Conservation (phyloP, 2,329 filamentous ascomycete genomes). For the Beauveria rudraprayagi region DNA sequence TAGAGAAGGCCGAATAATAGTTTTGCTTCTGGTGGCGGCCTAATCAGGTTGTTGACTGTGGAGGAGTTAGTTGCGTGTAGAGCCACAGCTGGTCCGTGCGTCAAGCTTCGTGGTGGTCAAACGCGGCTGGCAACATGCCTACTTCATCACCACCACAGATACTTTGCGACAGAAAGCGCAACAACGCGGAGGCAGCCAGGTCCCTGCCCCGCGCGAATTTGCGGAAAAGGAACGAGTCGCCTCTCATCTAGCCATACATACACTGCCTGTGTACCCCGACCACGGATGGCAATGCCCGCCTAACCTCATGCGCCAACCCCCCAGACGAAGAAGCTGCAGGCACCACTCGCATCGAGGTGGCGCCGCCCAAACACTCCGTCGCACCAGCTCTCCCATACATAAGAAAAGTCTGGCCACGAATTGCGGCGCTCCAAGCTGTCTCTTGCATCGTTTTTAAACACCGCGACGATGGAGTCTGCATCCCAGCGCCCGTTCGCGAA, state of each 20-base stretch:
- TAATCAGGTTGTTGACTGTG: not conserved
- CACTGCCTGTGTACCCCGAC: not conserved
- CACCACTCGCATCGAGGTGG: constrained; percentile 1
- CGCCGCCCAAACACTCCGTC: not conserved
- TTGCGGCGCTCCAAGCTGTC: not conserved
- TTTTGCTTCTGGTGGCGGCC: not conserved
- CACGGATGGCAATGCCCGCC: not conserved
- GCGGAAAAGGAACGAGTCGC: not conserved
- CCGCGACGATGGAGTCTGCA: not conserved
- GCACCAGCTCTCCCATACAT: not conserved
- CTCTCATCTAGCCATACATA: not conserved
- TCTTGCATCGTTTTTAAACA: not conserved
- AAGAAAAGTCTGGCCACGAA: not conserved
- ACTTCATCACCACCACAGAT: constrained; percentile 1
- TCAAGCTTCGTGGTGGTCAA: not conserved
- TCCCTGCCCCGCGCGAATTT: not conserved
- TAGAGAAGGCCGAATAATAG: too few species aligned
- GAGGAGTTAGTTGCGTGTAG: not conserved
- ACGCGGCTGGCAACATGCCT: constrained; percentile 6
- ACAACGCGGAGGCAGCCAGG: not conserved
- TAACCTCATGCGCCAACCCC: not conserved
- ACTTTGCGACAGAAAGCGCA: constrained; percentile 2
- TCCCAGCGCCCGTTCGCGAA: constrained; percentile 20
- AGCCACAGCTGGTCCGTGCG: constrained; percentile 10
- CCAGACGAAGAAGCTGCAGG: not conserved